Percentiles rank a stretch among this genome's conserved stretches.
Evolutionary conservation across 2,329 filamentous ascomycete species (phyloP).

Genomic region (Trichothecium sympodiale): DNA sequence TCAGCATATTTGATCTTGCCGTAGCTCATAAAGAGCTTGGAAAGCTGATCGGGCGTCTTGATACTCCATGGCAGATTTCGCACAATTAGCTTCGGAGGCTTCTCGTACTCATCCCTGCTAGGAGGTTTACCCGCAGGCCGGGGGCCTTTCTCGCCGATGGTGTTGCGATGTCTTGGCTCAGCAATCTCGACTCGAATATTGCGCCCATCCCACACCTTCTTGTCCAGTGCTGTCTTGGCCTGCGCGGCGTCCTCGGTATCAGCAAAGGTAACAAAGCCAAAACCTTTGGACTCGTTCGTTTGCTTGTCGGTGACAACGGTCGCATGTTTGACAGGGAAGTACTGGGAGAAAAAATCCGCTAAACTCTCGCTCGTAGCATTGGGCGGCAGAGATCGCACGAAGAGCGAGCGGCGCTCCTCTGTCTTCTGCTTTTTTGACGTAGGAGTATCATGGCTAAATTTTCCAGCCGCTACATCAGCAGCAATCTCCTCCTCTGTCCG

Average conservation of each 20-base stretch:
- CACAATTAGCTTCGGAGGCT: conserved; percentile 70
- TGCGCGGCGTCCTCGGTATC: conserved; percentile 81
- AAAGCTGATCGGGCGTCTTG: conserved; percentile 72
- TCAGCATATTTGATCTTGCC: conserved; percentile 86
- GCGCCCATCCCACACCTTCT: conserved; percentile 64
- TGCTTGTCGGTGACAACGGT: conserved; percentile 79
- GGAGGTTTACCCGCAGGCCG: conserved; percentile 35
- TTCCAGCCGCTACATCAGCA: conserved; percentile 18
- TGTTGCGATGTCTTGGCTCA: conserved; percentile 66
- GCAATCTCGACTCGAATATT: conserved; percentile 82
- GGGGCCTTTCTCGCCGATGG: conserved; percentile 26
- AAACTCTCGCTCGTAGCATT: conserved; percentile 71
- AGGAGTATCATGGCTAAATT: conserved; percentile 14
- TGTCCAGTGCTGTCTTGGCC: conserved; percentile 73
- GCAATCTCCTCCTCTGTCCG: conserved; percentile 11
- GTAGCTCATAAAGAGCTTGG: conserved; percentile 70
- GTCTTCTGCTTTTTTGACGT: conserved; percentile 43
- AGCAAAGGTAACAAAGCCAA: conserved; percentile 93
- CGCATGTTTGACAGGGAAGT: conserved; percentile 90
- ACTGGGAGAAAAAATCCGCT: conserved; percentile 84
- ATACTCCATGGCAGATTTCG: conserved; percentile 95
- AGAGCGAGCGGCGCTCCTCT: conserved; percentile 62
- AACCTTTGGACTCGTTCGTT: conserved; percentile 82
- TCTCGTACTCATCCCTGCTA: conserved; percentile 47
- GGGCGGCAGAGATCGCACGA: conserved; percentile 77